A percentile compares a stretch with the other conserved stretches of the same genome.
phyloP scores from a whole-genome alignment of 306 rosid species.

The Trifolium fragiferum region DNA sequence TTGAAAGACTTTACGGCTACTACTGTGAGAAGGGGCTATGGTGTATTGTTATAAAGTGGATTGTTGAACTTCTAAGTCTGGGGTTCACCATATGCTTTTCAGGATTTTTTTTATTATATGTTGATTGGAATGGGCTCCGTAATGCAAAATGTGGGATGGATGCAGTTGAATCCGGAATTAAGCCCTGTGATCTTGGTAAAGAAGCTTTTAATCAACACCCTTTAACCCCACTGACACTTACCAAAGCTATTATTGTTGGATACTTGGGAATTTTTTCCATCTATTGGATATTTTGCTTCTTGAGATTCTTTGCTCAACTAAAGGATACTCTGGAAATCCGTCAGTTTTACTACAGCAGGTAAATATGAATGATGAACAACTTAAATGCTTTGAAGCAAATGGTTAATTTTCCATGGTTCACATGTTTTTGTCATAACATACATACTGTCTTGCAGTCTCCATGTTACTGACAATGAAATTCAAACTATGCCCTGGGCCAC shows the following conservation, averaged over 20 bases:
- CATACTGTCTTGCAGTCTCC: constrained; percentile 66
- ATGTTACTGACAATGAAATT: constrained; percentile 82
- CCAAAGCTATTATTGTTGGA: constrained; percentile 79
- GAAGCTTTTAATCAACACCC: constrained; percentile 89
- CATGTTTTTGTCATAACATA: constrained; percentile 17
- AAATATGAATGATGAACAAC: constrained; percentile 14
- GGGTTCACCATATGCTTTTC: constrained; percentile 89
- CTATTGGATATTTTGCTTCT: constrained; percentile 89
- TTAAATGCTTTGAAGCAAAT: constrained; percentile 20
- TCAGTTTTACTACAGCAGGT: constrained; percentile 82
- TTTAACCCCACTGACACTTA: constrained; percentile 76
- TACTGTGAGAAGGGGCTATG: constrained; percentile 94
- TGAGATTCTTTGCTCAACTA: constrained; percentile 87
- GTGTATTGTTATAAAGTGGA: constrained; percentile 90
- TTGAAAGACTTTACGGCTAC: constrained; percentile 87
- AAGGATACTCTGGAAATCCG: constrained; percentile 74
- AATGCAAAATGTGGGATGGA: constrained; percentile 97
- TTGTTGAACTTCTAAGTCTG: constrained; percentile 86
- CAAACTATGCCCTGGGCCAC: constrained; percentile 97
- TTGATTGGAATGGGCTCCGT: constrained; percentile 96
- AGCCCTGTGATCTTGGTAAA: constrained; percentile 90
- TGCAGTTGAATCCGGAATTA: constrained; percentile 88
- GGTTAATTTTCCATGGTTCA: constrained; percentile 11
- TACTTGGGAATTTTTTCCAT: constrained; percentile 86
- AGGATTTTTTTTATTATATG: constrained; percentile 77